Conservation (phyloP, 768 basidiomycete species). For the Tricholoma flavovirens region DNA sequence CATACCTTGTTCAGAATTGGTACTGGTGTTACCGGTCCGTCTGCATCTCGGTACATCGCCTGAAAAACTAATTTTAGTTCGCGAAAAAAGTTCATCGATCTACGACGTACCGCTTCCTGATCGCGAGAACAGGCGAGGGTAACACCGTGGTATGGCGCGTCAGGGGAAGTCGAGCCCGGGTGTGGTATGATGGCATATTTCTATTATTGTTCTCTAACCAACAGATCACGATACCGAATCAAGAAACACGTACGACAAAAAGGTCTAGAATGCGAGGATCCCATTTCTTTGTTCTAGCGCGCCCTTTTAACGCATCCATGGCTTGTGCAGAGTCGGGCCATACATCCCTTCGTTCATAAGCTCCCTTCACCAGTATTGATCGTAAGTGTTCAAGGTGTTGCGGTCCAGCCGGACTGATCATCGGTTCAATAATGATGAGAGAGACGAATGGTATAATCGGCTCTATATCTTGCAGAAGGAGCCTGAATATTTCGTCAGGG, state of each 20-base stretch:
- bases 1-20: slow-evolving; percentile 37
- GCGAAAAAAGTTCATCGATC: background rate
- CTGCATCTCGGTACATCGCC: slow-evolving; percentile 60
- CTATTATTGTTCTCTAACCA: slow-evolving; percentile 21
- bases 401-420: slow-evolving; percentile 48
- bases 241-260: slow-evolving; percentile 42
- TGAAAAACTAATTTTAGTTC: slow-evolving; percentile 14
- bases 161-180: slow-evolving; percentile 22
- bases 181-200: slow-evolving; percentile 39
- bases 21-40: slow-evolving; percentile 51
- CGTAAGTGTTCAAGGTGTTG: slow-evolving; percentile 38
- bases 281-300: slow-evolving; percentile 39
- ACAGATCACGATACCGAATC: background rate
- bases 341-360: slow-evolving; percentile 43
- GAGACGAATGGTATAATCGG: slow-evolving; percentile 42
- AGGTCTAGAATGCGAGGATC: slow-evolving; percentile 44
- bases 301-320: slow-evolving; percentile 26
- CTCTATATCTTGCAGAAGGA: slow-evolving; percentile 45
- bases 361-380: slow-evolving; percentile 36
- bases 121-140: slow-evolving; percentile 54
- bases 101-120: slow-evolving; percentile 51
- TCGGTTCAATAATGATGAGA: slow-evolving; percentile 58
- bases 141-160: slow-evolving; percentile 33
- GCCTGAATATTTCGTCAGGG: slow-evolving; percentile 26
- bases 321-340: slow-evolving; percentile 48